Conservation (phyloP, 2,329 filamentous ascomycete genomes). For the Ceratocystis diversiconidia region DNA sequence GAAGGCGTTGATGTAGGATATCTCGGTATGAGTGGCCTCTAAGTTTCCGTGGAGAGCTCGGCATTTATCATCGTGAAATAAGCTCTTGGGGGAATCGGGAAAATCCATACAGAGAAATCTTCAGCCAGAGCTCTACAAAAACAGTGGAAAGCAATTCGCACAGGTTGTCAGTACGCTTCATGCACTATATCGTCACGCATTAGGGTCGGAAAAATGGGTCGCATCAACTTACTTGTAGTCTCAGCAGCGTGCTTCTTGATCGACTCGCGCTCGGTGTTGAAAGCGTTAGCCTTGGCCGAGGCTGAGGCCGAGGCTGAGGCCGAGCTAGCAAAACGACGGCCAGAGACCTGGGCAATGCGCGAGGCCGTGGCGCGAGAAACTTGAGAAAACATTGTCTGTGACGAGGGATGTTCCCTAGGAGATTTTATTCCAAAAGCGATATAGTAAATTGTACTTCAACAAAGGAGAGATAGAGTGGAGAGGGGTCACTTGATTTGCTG, state of each 20-base stretch:
- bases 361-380: slow-evolving; percentile 49
- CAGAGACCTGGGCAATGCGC: slow-evolving; percentile 40
- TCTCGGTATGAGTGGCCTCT: no score
- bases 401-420: no score
- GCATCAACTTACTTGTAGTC: slow-evolving; percentile 56
- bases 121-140: slow-evolving; percentile 72
- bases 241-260: slow-evolving; percentile 80
- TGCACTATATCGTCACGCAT: neutral
- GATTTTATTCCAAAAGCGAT: neutral
- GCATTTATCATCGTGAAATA: no score
- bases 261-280: slow-evolving; percentile 80
- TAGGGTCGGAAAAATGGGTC: neutral
- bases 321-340: slow-evolving; percentile 59
- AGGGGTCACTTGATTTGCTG: neutral
- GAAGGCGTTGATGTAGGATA: no score
- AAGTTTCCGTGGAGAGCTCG: no score
- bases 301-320: slow-evolving; percentile 29
- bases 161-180: slow-evolving; percentile 16
- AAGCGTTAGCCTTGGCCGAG: slow-evolving; percentile 46
- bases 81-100: no score
- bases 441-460: neutral
- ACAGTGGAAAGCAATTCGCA: neutral
- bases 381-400: slow-evolving; percentile 45
- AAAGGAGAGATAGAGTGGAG: slow-evolving; percentile 9
- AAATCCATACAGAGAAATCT: slow-evolving; percentile 64